Base-by-base conservation (phyloP, 2,329 filamentous ascomycete genomes). In the Pseudogymnoascus sp. region DNA sequence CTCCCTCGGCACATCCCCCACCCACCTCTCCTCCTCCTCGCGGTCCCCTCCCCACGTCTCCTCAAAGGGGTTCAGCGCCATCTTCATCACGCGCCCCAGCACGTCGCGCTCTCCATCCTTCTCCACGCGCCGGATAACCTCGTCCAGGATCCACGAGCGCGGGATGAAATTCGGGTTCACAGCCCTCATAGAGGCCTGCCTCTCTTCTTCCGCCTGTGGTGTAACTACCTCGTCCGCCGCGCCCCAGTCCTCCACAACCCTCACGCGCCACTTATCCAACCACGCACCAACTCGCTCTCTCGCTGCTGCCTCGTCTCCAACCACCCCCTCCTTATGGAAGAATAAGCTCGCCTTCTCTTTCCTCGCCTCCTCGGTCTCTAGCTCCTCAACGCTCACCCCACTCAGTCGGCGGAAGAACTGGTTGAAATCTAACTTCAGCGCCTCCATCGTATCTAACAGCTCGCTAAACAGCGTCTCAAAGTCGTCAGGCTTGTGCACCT, bases 81-180 rank as follows among this genome's bases (percentile, higher is more conserved):
- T 88, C 45, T 90, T 82, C 86, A 95, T 90, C 21, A 94, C 79
- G 28, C 86, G 79, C 10, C 82, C 77, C 45, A 99, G 72, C 34
- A 97, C 85, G 7, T 91, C 86, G 60, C 89, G 79, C 68, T 99
- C 92, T 2, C 85, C 83, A 58, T 86, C 84, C 71, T 89, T 89
- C 73, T 97, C 90, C 0, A 97, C 92, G 8, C 90, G 82, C 48
- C 88, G 83, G 65, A 99, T 97, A 12, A 99, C 72, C 73, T 99
- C 94, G 71, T 97, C 92, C 18, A 99, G 78, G 58, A 99, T 83
- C 92, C 92, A 99, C 15, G 88, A 86, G 52, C 91, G 82, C 0
- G 94, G 90, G 0, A 96, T 78, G 68, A 99, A 99, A 75, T 89
- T 96, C 2, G 94, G 94, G 70, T 99, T 99, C 19, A 92, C 88